A percentile compares a stretch with the other conserved stretches of the same genome.
Conservation (phyloP, 140 eudicot genomes). For the Erigeron philadelphicus region DNA sequence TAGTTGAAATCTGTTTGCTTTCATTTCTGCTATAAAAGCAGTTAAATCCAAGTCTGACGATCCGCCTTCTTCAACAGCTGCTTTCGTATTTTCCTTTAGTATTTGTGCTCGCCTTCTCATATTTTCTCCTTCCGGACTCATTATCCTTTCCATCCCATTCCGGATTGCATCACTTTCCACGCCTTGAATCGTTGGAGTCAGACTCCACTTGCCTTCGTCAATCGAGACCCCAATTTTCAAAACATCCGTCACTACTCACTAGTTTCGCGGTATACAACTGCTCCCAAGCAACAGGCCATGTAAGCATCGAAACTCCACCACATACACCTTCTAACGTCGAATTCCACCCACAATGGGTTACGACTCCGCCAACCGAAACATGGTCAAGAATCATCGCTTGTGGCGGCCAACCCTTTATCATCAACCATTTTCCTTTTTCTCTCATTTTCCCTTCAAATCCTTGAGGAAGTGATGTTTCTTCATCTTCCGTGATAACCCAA, state of each 20-base stretch:
- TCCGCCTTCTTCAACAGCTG: conserved; percentile 31
- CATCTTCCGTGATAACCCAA: conserved; percentile 31
- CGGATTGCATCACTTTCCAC: conserved; percentile 22
- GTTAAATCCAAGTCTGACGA: conserved; percentile 31
- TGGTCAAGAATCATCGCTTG: conserved; percentile 42
- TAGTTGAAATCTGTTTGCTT: neutral
- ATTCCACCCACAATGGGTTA: conserved; percentile 85
- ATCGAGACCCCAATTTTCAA: conserved; percentile 34
- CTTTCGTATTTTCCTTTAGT: conserved; percentile 17
- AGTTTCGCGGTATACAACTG: conserved; percentile 44
- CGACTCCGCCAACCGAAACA: conserved; percentile 36
- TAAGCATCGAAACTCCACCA: conserved; percentile 44
- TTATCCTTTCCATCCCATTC: conserved; percentile 22
- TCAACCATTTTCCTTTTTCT: conserved; percentile 30
- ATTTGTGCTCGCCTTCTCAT: conserved; percentile 29
- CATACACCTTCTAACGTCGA: conserved; percentile 49
- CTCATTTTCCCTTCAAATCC: conserved; percentile 33
- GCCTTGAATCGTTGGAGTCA: conserved; percentile 11
- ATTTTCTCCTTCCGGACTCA: conserved; percentile 18
- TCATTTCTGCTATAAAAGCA: conserved; percentile 28
- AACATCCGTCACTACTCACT: conserved; percentile 42
- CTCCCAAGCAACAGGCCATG: conserved; percentile 46
- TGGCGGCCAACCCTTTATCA: conserved; percentile 50
- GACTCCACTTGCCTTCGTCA: conserved; percentile 31
- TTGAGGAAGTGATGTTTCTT: conserved; percentile 32